Conservation (phyloP, 2,329 filamentous ascomycete species). For the Nemania sp. region DNA sequence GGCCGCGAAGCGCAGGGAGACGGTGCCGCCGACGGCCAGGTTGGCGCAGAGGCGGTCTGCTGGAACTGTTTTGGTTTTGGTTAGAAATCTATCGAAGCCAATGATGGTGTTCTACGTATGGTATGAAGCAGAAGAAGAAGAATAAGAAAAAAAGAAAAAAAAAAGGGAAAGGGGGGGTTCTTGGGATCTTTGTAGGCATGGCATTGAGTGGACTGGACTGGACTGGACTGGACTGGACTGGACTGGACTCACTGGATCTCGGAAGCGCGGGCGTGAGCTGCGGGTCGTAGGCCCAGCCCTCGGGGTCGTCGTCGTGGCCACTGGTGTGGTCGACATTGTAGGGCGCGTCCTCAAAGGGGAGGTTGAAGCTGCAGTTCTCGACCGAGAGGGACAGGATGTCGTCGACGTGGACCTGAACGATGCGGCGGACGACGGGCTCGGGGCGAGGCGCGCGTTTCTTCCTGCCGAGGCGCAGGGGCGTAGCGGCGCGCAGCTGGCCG, state of each 20-base stretch:
- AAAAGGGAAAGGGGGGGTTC: too few relatives aligned
- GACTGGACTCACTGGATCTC: too few relatives aligned
- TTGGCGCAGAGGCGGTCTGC: conserved; percentile 30
- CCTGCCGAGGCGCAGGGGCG: conserved; percentile 13
- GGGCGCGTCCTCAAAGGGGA: conserved; percentile 35
- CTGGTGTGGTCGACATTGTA: background rate
- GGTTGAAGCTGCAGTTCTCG: conserved; percentile 44
- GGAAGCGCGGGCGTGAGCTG: conserved; percentile 33
- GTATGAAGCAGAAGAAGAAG: too few relatives aligned
- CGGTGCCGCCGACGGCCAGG: conserved; percentile 24
- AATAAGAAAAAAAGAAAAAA: too few relatives aligned
- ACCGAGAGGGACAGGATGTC: conserved; percentile 39
- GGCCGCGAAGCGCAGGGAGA: conserved; percentile 11
- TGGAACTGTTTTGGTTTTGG: too few relatives aligned
- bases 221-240: too few relatives aligned
- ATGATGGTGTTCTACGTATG: too few relatives aligned
- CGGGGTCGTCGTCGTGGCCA: conserved; percentile 5
- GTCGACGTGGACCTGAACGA: conserved; percentile 31
- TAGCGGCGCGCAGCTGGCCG: conserved; percentile 31
- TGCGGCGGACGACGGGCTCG: conserved; percentile 33
- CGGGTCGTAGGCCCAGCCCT: conserved; percentile 40
- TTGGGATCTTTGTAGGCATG: too few relatives aligned
- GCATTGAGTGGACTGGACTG: too few relatives aligned
- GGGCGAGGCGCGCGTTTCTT: too few relatives aligned
- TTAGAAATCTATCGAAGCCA: too few relatives aligned